Evolutionary conservation across 2,329 filamentous ascomycete genomes (phyloP).

Genomic region (Erysiphe neolycopersici): DNA sequence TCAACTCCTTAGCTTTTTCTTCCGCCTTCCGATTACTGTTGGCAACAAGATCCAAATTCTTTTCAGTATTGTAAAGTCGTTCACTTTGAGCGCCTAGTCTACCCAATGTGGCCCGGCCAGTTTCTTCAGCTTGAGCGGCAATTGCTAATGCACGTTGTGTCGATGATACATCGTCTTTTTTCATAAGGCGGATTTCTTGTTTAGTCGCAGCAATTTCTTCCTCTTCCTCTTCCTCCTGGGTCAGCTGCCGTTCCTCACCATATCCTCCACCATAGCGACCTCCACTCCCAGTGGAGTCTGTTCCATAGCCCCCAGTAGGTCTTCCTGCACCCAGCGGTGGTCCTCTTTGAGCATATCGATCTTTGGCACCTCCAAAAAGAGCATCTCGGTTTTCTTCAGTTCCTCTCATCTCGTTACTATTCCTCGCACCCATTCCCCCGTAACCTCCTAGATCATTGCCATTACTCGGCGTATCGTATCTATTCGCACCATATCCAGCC

Average conservation of each 20-base stretch:
- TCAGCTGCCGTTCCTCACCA: conserved; percentile 49
- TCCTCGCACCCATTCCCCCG: conserved; percentile 26
- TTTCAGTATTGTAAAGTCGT: conserved; percentile 55
- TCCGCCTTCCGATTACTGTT: conserved; percentile 52
- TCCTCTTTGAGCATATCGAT: conserved; percentile 11
- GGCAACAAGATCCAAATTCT: conserved; percentile 54
- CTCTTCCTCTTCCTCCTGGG: conserved; percentile 49
- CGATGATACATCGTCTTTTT: conserved; percentile 49
- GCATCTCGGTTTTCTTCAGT: conserved; percentile 31
- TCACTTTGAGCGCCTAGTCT: conserved; percentile 57
- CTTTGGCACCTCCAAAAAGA: conserved; percentile 24
- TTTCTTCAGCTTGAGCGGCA: conserved; percentile 42
- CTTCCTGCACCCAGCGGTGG: conserved; percentile 5
- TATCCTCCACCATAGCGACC: conserved; percentile 21
- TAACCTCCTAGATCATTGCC: conserved; percentile 25
- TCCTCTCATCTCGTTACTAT: conserved; percentile 16
- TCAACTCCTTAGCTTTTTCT: conserved; percentile 58
- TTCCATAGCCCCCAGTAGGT: conserved; percentile 10
- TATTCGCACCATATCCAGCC: conserved; percentile 5
- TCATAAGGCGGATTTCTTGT: conserved; percentile 47
- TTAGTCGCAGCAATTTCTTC: conserved; percentile 47
- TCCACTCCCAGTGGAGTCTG: conserved; percentile 3
- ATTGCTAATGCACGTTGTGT: conserved; percentile 42
- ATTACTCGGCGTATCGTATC: conserved; percentile 6
- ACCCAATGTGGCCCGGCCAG: conserved; percentile 40